Percentiles rank a stretch among this genome's conserved stretches.
These are phyloP conservation scores for Polychytrium aggregatum DNA, from an alignment of 192 early-diverging fungal genomes.

Conservation along the genomic window DNA sequence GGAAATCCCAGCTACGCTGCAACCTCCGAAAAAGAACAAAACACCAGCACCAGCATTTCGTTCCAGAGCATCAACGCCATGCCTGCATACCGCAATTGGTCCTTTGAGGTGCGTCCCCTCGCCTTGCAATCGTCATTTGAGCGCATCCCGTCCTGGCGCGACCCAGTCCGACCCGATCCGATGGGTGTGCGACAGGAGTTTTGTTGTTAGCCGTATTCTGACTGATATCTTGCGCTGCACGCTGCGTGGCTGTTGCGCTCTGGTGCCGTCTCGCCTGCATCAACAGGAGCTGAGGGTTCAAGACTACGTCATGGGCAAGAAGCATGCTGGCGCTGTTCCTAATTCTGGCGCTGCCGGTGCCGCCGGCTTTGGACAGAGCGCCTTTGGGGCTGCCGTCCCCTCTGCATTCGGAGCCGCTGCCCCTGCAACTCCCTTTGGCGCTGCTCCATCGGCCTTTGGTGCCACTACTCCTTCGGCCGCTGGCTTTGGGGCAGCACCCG, in stretches of 20 bases:
- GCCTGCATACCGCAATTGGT: slow-evolving; percentile 73
- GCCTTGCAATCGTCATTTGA: too few species aligned
- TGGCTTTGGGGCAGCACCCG: slow-evolving; percentile 13
- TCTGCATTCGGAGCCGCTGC: slow-evolving; percentile 12
- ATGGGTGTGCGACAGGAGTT: too few species aligned
- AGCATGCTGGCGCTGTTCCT: slow-evolving; percentile 37
- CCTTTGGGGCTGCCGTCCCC: slow-evolving; percentile 16
- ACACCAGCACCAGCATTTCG: slow-evolving; percentile 28
- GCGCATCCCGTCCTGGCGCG: too few species aligned
- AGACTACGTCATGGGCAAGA: slow-evolving; percentile 79
- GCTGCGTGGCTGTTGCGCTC: background rate
- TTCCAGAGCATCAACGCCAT: slow-evolving; percentile 71
- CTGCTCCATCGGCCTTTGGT: slow-evolving; percentile 18
- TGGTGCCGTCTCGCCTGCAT: background rate
- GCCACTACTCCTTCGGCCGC: slow-evolving; percentile 1
- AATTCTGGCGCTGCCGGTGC: slow-evolving; percentile 23
- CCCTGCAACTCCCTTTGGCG: slow-evolving; percentile 14
- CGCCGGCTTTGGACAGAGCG: slow-evolving; percentile 5
- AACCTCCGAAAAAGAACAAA: slow-evolving; percentile 31
- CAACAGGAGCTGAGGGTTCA: slow-evolving; percentile 66
- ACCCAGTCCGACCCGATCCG: too few species aligned
- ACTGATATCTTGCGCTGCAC: too few species aligned
- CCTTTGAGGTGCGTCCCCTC: slow-evolving; percentile 56
- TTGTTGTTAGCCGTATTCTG: too few species aligned
- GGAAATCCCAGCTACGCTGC: slow-evolving; percentile 28